Conservation (phyloP, 371 early-diverging fungal species). For the Mucor circinelloides region DNA sequence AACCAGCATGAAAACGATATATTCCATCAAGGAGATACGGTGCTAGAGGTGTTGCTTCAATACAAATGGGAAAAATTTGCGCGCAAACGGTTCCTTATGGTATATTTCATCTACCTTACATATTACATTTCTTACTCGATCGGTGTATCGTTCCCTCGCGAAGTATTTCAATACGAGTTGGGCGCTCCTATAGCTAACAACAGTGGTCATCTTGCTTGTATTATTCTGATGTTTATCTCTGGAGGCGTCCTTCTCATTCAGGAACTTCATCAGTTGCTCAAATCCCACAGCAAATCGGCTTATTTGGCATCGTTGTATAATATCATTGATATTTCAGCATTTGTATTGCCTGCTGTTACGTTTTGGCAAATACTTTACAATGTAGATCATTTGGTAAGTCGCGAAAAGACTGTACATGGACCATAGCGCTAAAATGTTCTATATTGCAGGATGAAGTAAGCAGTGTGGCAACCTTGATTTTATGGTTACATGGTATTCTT, state of each 20-base stretch:
- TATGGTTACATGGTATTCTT: slow-evolving; percentile 15
- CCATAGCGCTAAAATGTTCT: not conserved
- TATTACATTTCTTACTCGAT: slow-evolving; percentile 10
- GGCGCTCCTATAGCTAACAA: not conserved
- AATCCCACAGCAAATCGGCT: not conserved
- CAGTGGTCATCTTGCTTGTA: not conserved
- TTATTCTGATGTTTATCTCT: slow-evolving; percentile 9
- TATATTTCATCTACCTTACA: not conserved
- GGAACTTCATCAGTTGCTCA: slow-evolving; percentile 4
- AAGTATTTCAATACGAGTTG: not conserved
- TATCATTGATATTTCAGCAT: slow-evolving; percentile 10
- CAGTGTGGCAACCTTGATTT: slow-evolving; percentile 1
- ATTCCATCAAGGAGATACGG: slow-evolving; percentile 18
- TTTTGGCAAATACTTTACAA: not conserved
- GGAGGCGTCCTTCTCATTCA: not conserved
- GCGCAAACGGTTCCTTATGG: not conserved
- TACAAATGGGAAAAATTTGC: slow-evolving; percentile 17
- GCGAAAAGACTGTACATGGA: no score
- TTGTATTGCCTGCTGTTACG: not conserved
- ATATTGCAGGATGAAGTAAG: slow-evolving; percentile 6
- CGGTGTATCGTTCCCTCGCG: slow-evolving; percentile 1
- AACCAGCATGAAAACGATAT: slow-evolving; percentile 7
- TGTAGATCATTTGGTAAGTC: not conserved
- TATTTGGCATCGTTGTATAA: slow-evolving; percentile 13
- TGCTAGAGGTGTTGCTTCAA: slow-evolving; percentile 7